A percentile compares a stretch with the other conserved stretches of the same genome.
phyloP scores from a whole-genome alignment of 345 rosid genomes.

The Heritiera fomes region DNA sequence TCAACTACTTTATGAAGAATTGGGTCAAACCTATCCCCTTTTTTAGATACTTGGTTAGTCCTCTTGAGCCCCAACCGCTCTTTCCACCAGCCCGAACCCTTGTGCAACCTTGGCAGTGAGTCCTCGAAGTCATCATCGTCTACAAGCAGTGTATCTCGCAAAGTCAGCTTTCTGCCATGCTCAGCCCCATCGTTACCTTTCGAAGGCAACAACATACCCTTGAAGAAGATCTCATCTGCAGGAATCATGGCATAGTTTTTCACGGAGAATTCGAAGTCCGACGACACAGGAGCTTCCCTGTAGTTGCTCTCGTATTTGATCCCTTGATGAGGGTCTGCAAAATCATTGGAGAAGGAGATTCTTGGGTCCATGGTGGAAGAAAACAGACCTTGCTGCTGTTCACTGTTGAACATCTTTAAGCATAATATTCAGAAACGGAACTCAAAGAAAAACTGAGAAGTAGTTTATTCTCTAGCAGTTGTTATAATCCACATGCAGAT shows the following conservation, averaged over 20 bases:
- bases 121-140: constrained; percentile 39
- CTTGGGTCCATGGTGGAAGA: constrained; percentile 64
- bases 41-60: constrained; percentile 26
- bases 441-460: neutral
- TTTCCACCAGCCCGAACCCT: constrained; percentile 55
- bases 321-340: constrained; percentile 49
- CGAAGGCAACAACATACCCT: constrained; percentile 69
- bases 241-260: constrained; percentile 54
- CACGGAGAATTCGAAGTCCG: constrained; percentile 75
- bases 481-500: constrained; percentile 38
- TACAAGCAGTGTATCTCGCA: constrained; percentile 58
- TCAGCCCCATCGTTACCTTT: constrained; percentile 37
- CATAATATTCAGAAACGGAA: constrained; percentile 31
- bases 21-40: constrained; percentile 25
- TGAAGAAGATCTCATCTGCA: constrained; percentile 78
- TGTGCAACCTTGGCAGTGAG: constrained; percentile 31
- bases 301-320: constrained; percentile 44
- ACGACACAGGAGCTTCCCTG: constrained; percentile 83
- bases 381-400: constrained; percentile 31
- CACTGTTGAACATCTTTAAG: constrained; percentile 47
- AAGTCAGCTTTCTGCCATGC: constrained; percentile 50
- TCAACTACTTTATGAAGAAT: constrained; percentile 43
- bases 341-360: constrained; percentile 90
- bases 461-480: constrained; percentile 20
- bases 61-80: constrained; percentile 50